Conservation (phyloP, 2,329 filamentous ascomycete species). For the Chaetomium sp. region DNA sequence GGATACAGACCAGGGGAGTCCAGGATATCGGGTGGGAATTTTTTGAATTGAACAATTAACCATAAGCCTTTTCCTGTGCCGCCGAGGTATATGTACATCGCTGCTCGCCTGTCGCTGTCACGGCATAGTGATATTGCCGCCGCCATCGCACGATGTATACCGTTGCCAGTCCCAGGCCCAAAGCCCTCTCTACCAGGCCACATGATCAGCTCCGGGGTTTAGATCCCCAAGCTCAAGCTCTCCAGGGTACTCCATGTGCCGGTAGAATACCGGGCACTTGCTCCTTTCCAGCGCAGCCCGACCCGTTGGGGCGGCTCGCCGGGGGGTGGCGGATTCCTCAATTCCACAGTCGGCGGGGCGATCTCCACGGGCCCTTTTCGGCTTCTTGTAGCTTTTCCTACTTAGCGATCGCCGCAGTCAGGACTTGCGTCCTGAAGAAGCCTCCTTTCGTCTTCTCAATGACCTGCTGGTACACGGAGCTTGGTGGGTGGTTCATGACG, state of each 20-base stretch:
- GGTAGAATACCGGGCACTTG: background rate
- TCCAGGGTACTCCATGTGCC: background rate
- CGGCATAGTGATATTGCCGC: slow-evolving; percentile 14
- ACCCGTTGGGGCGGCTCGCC: background rate
- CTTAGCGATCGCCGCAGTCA: slow-evolving; percentile 66
- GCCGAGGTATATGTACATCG: slow-evolving; percentile 27
- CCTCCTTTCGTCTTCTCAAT: slow-evolving; percentile 99
- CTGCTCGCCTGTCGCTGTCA: slow-evolving; percentile 11
- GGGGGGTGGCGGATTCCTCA: background rate
- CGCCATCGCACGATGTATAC: slow-evolving; percentile 17
- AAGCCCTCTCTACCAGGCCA: background rate
- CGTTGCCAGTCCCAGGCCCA: background rate
- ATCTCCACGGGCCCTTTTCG: too few relatives aligned
- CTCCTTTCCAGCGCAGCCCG: background rate
- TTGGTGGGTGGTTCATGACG: slow-evolving; percentile 98
- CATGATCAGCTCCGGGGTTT: background rate
- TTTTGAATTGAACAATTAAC: slow-evolving; percentile 10
- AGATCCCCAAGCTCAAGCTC: background rate
- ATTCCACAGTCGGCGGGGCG: background rate
- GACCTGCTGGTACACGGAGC: slow-evolving; percentile 98
- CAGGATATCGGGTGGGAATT: background rate
- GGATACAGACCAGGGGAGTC: background rate
- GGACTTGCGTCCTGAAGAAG: slow-evolving; percentile 96
- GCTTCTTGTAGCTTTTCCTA: slow-evolving; percentile 17
- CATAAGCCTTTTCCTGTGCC: slow-evolving; percentile 22